Percentiles rank a stretch among this genome's conserved stretches.
phyloP scores from a whole-genome alignment of 768 basidiomycete species.

The Boletus bicolor region DNA sequence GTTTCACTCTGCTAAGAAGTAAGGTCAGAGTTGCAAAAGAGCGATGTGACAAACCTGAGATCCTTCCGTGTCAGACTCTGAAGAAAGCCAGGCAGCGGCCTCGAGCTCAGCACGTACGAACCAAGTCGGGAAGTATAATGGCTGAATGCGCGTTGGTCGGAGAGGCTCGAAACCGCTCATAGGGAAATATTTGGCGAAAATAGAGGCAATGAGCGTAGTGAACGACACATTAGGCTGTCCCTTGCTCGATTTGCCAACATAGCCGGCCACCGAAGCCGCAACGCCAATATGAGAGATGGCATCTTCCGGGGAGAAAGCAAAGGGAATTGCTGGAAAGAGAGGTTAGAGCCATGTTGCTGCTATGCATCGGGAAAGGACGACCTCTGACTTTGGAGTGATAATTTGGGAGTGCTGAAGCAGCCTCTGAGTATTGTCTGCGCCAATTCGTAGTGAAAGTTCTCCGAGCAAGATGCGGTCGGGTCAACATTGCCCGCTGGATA shows the following conservation, averaged over 20 bases:
- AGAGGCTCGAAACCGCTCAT: conserved; percentile 37
- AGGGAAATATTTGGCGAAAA: conserved; percentile 38
- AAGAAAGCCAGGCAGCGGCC: conserved; percentile 31
- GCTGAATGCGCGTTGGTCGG: conserved; percentile 44
- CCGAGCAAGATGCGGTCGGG: conserved; percentile 6
- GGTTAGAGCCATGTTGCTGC: conserved; percentile 6
- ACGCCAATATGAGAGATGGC: conserved; percentile 41
- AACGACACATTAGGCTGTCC: conserved; percentile 17
- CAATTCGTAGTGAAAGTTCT: not conserved
- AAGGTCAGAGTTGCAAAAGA: conserved; percentile 2
- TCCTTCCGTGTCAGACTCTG: conserved; percentile 21
- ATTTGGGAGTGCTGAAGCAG: conserved; percentile 1
- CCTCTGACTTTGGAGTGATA: conserved; percentile 42
- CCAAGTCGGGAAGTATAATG: conserved; percentile 65
- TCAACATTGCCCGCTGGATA: conserved; percentile 14
- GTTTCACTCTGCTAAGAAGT: conserved; percentile 28
- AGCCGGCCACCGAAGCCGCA: conserved; percentile 31
- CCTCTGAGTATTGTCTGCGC: conserved; percentile 22
- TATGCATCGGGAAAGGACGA: conserved; percentile 14
- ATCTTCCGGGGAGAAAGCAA: conserved; percentile 43
- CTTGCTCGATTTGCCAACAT: conserved; percentile 16
- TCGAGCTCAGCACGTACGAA: conserved; percentile 53
- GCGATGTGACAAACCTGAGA: conserved; percentile 21
- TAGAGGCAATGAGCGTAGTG: conserved; percentile 26
- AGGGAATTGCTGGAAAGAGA: conserved; percentile 45